Percentiles rank a stretch among this genome's conserved stretches.
Conservation (phyloP, 139 green algal species). For the Tetraselmis striata region DNA sequence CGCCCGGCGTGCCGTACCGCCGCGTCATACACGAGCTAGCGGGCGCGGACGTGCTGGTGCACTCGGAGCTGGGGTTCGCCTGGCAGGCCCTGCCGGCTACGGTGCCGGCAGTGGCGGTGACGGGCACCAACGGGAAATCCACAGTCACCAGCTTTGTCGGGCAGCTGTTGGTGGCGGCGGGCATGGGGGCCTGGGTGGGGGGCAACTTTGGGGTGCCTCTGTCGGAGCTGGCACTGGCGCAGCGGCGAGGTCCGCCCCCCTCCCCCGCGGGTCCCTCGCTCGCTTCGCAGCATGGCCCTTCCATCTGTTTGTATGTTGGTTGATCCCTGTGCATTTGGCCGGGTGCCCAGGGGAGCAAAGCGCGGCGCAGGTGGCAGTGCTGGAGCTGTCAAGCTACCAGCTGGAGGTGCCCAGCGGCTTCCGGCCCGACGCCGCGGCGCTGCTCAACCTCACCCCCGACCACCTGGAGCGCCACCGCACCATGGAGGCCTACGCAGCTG, state of each 20-base stretch:
- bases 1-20: neutral
- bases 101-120: slow-evolving; percentile 15
- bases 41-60: neutral
- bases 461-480: slow-evolving; percentile 38
- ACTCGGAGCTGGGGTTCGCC: neutral
- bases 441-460: slow-evolving; percentile 43
- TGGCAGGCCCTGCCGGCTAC: neutral
- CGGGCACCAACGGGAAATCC: slow-evolving; percentile 47
- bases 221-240: slow-evolving; percentile 4
- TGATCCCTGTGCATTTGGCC: no score
- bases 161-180: slow-evolving; percentile 25
- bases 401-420: slow-evolving; percentile 27
- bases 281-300: no score
- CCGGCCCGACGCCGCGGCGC: slow-evolving; percentile 13
- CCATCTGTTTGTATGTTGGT: no score
- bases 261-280: neutral
- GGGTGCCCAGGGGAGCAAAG: neutral
- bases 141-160: slow-evolving; percentile 38
- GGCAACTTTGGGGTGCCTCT: slow-evolving; percentile 38
- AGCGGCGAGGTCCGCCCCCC: neutral
- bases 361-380: slow-evolving; percentile 13
- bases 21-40: neutral
- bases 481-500: slow-evolving; percentile 32
- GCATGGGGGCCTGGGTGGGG: slow-evolving; percentile 17
- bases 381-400: slow-evolving; percentile 45